Percentiles rank a stretch among this genome's conserved stretches.
Evolutionary conservation across 495 filamentous ascomycete genomes (phyloP).

Genomic region (Lasiosphaeria ovina): DNA sequence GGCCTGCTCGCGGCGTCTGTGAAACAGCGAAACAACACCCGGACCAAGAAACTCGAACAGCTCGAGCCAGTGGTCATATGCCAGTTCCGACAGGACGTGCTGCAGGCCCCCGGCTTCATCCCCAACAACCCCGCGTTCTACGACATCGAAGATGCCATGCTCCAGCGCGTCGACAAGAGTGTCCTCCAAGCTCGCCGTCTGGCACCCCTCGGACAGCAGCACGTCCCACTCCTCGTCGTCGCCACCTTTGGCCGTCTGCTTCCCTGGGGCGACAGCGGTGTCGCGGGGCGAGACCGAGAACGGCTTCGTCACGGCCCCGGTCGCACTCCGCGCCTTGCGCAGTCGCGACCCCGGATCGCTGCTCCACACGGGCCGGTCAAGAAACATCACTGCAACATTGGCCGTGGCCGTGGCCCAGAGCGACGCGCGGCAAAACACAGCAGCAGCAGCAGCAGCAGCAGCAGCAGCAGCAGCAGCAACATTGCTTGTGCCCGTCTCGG

Average conservation of each 20-base stretch:
- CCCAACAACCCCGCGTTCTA: background rate
- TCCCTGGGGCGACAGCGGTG: background rate
- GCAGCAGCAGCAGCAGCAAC: background rate
- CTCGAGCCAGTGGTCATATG: slow-evolving; percentile 33
- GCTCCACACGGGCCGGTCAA: slow-evolving; percentile 29
- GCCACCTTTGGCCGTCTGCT: background rate
- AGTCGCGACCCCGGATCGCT: slow-evolving; percentile 10
- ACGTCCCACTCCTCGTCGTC: slow-evolving; percentile 1
- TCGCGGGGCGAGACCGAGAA: background rate
- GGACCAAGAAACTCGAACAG: slow-evolving; percentile 33
- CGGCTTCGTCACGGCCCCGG: background rate
- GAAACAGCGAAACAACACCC: background rate
- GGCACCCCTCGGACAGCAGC: slow-evolving; percentile 5
- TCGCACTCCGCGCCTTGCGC: slow-evolving; percentile 12
- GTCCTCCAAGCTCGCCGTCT: slow-evolving; percentile 25
- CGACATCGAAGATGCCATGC: background rate
- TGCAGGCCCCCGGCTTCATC: background rate
- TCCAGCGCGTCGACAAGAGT: slow-evolving; percentile 23
- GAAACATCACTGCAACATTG: slow-evolving; percentile 27
- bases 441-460: background rate
- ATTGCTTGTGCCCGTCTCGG: slow-evolving; percentile 10
- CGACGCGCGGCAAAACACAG: slow-evolving; percentile 31
- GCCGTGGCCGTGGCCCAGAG: slow-evolving; percentile 25
- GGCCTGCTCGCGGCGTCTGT: slow-evolving; percentile 1
- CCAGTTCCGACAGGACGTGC: slow-evolving; percentile 26